A percentile compares a stretch with the other conserved stretches of the same genome.
Conservation (phyloP, 768 basidiomycete species). For the Amanita subjunquillea region DNA sequence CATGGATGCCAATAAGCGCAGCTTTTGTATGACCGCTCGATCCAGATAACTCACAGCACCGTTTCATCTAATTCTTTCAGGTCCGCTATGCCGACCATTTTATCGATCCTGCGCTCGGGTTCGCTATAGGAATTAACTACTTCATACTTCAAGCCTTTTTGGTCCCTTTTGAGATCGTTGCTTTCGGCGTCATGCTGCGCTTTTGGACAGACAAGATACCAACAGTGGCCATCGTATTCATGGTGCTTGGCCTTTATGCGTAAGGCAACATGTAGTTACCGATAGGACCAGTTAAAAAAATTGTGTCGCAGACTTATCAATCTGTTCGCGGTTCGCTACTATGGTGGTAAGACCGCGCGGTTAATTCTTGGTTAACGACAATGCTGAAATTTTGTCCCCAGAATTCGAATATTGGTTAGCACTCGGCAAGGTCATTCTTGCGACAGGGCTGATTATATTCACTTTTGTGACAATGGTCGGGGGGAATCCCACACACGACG, state of each 20-base stretch:
- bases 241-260: slow-evolving; percentile 32
- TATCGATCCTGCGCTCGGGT: slow-evolving; percentile 48
- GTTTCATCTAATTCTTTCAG: slow-evolving; percentile 12
- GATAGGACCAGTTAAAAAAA: background rate
- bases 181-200: slow-evolving; percentile 40
- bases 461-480: slow-evolving; percentile 55
- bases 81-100: slow-evolving; percentile 51
- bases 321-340: slow-evolving; percentile 36
- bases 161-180: slow-evolving; percentile 41
- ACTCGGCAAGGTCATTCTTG: slow-evolving; percentile 38
- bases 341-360: slow-evolving; percentile 26
- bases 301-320: slow-evolving; percentile 26
- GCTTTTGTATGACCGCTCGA: slow-evolving; percentile 43
- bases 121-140: slow-evolving; percentile 47
- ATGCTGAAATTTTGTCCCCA: background rate
- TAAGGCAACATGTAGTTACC: slow-evolving; percentile 12
- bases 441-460: slow-evolving; percentile 36
- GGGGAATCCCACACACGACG: slow-evolving; percentile 44
- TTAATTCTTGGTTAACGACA: background rate
- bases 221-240: slow-evolving; percentile 30
- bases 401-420: slow-evolving; percentile 51
- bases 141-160: slow-evolving; percentile 39
- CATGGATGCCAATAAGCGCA: slow-evolving; percentile 72
- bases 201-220: slow-evolving; percentile 47
- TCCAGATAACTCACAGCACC: background rate